Conservation (phyloP, 805 yeast genomes). For the Pichia pseudocactophila region DNA sequence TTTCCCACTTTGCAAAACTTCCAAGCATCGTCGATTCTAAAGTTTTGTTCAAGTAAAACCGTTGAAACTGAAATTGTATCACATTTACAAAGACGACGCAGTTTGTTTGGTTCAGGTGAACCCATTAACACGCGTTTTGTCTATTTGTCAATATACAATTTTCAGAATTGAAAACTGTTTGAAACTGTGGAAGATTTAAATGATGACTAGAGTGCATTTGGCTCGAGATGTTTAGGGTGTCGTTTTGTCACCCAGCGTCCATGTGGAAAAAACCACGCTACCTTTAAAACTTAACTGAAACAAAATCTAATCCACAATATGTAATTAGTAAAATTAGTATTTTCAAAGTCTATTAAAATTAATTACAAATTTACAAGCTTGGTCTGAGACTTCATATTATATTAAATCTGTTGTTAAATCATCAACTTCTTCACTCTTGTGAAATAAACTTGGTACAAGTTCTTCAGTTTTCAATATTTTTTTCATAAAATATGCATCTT, state of each 20-base stretch:
- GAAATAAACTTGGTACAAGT: conserved; percentile 48
- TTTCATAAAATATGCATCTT: conserved; percentile 95
- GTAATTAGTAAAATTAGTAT: too few species aligned
- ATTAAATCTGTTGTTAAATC: conserved; percentile 44
- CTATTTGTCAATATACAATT: neutral
- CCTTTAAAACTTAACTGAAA: conserved; percentile 37
- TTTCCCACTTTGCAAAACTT: too few species aligned
- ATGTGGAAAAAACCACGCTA: conserved; percentile 99
- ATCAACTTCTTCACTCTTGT: conserved; percentile 42
- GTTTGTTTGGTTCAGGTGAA: too few species aligned
- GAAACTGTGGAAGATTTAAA: conserved; percentile 16
- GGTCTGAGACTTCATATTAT: too few species aligned
- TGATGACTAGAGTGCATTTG: conserved; percentile 99
- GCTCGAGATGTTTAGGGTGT: conserved; percentile 72
- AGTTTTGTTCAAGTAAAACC: too few species aligned
- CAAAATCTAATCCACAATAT: conserved; percentile 1
- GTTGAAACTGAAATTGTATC: too few species aligned
- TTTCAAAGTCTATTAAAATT: too few species aligned
- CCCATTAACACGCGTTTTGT: neutral
- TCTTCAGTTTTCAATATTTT: conserved; percentile 55
- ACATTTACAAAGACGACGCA: neutral
- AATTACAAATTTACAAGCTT: too few species aligned
- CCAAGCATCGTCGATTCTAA: too few species aligned
- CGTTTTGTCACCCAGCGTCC: conserved; percentile 46
- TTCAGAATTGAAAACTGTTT: too few species aligned